A percentile compares a stretch with the other conserved stretches of the same genome.
Evolutionary conservation across 202 grass and related monocot genomes (phyloP).

Genomic region (Schoenoplectus triqueter): DNA sequence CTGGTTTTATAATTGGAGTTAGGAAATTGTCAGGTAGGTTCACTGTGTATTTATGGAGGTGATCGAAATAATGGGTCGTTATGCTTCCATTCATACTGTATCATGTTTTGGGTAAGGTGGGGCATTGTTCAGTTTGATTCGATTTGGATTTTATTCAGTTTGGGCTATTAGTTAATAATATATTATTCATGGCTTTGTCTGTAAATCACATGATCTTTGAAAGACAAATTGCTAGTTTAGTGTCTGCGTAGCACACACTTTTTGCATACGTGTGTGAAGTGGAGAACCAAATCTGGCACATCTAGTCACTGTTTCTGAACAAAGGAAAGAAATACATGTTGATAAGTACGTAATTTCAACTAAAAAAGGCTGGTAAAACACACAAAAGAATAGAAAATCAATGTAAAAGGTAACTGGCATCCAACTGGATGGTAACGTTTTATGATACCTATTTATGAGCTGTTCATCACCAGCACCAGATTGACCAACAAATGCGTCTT

Average conservation of each 20-base stretch:
- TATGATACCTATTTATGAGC: not conserved
- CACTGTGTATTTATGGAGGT: not conserved
- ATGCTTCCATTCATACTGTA: not conserved
- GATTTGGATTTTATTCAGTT: not conserved
- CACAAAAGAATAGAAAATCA: not conserved
- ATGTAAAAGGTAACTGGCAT: conserved; percentile 1
- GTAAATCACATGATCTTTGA: not conserved
- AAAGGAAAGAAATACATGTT: not conserved
- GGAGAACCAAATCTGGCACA: not conserved
- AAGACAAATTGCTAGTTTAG: not conserved
- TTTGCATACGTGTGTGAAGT: not conserved
- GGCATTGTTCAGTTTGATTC: not conserved
- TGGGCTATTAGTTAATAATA: not conserved
- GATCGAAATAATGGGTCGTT: not conserved
- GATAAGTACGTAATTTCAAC: not conserved
- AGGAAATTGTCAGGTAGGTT: not conserved
- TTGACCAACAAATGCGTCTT: not conserved
- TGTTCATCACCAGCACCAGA: not conserved
- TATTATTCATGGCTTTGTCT: not conserved
- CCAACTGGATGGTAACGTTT: not conserved
- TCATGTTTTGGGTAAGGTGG: not conserved
- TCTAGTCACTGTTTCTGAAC: not conserved
- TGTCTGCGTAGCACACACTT: not conserved
- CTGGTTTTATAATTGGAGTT: not conserved
- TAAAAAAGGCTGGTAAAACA: not conserved